Conservation (phyloP, 2,329 filamentous ascomycete species). For the Bertia moriformis region DNA sequence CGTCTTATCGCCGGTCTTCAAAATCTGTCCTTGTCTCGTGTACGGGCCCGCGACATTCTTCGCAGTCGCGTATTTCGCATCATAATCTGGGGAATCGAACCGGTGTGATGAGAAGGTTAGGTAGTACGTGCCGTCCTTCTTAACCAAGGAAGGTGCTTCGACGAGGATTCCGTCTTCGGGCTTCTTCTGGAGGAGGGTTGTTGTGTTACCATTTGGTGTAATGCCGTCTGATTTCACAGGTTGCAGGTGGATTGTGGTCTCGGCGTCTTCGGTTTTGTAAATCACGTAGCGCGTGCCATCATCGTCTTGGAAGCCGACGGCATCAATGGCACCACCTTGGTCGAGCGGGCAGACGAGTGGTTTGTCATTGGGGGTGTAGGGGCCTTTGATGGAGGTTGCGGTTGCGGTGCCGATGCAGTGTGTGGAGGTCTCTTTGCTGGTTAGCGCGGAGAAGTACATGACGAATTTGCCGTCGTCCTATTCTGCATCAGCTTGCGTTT, state of each 20-base stretch:
- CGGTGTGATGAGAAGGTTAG: constrained; percentile 30
- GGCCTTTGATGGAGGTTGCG: constrained; percentile 2
- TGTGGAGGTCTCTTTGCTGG: neutral
- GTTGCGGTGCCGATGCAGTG: constrained; percentile 2
- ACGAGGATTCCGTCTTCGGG: constrained; percentile 17
- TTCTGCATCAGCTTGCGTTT: too few species aligned
- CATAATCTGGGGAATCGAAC: constrained; percentile 22
- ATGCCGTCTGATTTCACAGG: constrained; percentile 20
- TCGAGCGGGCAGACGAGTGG: constrained; percentile 2
- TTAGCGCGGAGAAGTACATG: constrained; percentile 2
- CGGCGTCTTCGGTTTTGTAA: constrained; percentile 6
- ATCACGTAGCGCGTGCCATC: constrained; percentile 3
- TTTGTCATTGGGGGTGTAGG: constrained; percentile 1
- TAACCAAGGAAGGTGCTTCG: constrained; percentile 25
- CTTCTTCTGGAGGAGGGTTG: constrained; percentile 10
- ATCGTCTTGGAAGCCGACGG: constrained; percentile 1
- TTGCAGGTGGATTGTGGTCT: constrained; percentile 14
- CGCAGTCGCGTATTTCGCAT: constrained; percentile 23
- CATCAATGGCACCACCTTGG: constrained; percentile 3
- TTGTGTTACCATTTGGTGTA: constrained; percentile 20
- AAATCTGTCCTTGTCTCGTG: neutral
- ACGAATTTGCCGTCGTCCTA: constrained; percentile 2
- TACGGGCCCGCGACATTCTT: neutral
- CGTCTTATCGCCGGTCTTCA: neutral
- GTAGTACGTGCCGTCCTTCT: constrained; percentile 21